Percentiles rank a stretch among this genome's conserved stretches.
phyloP scores from a whole-genome alignment of 768 basidiomycete species.

The Naematelia aurantialba region DNA sequence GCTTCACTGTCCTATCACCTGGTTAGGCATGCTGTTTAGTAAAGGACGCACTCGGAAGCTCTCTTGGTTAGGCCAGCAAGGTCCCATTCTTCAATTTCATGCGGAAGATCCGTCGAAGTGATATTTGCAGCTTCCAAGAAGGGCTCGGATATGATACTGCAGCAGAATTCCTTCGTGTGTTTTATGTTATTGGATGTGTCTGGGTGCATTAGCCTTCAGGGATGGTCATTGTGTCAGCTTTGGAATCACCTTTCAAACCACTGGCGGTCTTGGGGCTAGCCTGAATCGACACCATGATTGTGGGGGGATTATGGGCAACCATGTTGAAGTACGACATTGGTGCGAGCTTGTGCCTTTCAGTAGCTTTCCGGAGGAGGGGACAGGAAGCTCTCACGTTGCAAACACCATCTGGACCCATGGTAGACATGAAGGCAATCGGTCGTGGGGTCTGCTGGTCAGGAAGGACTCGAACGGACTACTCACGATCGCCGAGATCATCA shows the following conservation, averaged over 20 bases:
- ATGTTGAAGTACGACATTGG: constrained; percentile 62
- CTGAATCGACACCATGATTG: constrained; percentile 63
- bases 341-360: constrained; percentile 14
- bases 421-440: constrained; percentile 33
- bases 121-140: constrained; percentile 53
- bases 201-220: constrained; percentile 28
- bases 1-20: constrained; percentile 44
- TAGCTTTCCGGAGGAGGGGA: background rate
- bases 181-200: constrained; percentile 67
- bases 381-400: constrained; percentile 27
- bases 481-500: constrained; percentile 36
- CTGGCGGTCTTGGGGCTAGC: constrained; percentile 14
- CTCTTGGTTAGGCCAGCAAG: constrained; percentile 44
- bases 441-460: constrained; percentile 23
- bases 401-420: constrained; percentile 14
- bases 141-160: constrained; percentile 66
- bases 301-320: constrained; percentile 62
- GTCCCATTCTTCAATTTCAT: constrained; percentile 50
- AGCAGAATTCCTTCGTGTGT: constrained; percentile 64
- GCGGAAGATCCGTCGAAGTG: constrained; percentile 49
- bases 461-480: no score
- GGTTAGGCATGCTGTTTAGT: background rate
- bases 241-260: constrained; percentile 28
- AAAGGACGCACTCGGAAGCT: constrained; percentile 36
- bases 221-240: background rate